Base-by-base conservation (phyloP, 108 stramenopile genomes). In the Stephanodiscus minutulus region DNA sequence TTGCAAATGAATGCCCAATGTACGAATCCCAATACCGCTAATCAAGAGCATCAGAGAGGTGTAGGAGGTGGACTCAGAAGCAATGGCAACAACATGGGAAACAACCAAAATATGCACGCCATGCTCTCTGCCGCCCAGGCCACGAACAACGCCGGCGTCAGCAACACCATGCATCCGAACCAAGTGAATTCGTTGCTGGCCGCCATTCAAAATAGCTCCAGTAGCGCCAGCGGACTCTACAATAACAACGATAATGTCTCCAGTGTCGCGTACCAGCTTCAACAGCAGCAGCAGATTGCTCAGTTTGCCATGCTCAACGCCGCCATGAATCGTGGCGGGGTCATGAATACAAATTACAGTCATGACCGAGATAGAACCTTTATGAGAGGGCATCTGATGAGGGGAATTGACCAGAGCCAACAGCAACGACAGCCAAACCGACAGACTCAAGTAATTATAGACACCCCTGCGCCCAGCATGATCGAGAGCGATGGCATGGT, bases 261-360 rank as follows among this genome's bases (percentile, higher is more conserved):
- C 24, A 24, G 48, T 29, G 50, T n/a, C 50, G 18, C 20, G 20
- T 21, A 35, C 20, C 43, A 44, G 43, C 13, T 44, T 44, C 43
- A 44, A 15, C 43, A 44, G 15, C 64, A 66, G 35, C 64, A 66
- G 64, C 64, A 52, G 50, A 44, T 64, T 47, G 48, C 48, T 28
- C 49, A 66, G 49, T 33, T 50, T 21, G 52, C 22, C 0, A 21
- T 53, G 44, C 50, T 66, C 25, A 49, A 50, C 13, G 43, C 43
- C 15, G 43, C 64, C 15, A 29, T 29, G 24, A 65, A 65, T 44
- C 31, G 3, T 33, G 29, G 31, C 31, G 31, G 31, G 31, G 31
- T n/a, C 2, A 33, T 65, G 29, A 65, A 65, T 48, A 33, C 44
- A 39, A 69, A 1, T 8, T 11, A 15, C 39, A 44, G 12, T 13